phyloP scores from a whole-genome alignment of 2,329 filamentous ascomycete genomes.

The Pleurostoma richardsiae region DNA sequence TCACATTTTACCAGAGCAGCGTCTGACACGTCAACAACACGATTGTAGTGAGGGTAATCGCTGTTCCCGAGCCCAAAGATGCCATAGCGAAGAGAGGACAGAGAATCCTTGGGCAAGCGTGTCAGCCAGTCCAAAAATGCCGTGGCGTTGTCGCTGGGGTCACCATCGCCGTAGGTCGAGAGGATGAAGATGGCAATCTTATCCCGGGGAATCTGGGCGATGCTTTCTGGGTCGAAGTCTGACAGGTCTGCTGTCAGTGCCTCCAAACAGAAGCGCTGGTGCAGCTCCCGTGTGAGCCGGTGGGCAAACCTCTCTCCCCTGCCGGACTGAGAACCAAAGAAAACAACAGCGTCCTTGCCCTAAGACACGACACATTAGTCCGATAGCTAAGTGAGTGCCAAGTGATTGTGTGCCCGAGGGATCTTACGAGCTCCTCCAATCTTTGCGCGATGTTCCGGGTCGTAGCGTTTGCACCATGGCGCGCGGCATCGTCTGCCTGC shows the following conservation, averaged over 20 bases:
- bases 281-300: conserved; percentile 30
- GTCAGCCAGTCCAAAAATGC: conserved; percentile 21
- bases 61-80: conserved; percentile 31
- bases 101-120: conserved; percentile 1
- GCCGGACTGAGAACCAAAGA: conserved; percentile 44
- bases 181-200: conserved; percentile 29
- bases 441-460: conserved; percentile 10
- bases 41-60: conserved; percentile 32
- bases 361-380: background rate
- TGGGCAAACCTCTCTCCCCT: conserved; percentile 37
- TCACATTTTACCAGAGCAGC: conserved; percentile 16
- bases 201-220: conserved; percentile 17
- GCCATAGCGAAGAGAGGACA: conserved; percentile 1
- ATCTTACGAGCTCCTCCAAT: conserved; percentile 16
- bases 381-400: conserved; percentile 24
- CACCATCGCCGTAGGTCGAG: conserved; percentile 33
- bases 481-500: conserved; percentile 3
- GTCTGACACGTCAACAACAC: conserved; percentile 22
- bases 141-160: conserved; percentile 30
- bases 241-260: conserved; percentile 35
- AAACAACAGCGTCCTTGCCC: conserved; percentile 23
- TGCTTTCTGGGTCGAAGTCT: conserved; percentile 37
- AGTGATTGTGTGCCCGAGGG: no score
- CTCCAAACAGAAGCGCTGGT: conserved; percentile 30
- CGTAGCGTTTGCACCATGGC: background rate